phyloP scores from a whole-genome alignment of 495 filamentous ascomycete species.

The Bombardia bombarda region DNA sequence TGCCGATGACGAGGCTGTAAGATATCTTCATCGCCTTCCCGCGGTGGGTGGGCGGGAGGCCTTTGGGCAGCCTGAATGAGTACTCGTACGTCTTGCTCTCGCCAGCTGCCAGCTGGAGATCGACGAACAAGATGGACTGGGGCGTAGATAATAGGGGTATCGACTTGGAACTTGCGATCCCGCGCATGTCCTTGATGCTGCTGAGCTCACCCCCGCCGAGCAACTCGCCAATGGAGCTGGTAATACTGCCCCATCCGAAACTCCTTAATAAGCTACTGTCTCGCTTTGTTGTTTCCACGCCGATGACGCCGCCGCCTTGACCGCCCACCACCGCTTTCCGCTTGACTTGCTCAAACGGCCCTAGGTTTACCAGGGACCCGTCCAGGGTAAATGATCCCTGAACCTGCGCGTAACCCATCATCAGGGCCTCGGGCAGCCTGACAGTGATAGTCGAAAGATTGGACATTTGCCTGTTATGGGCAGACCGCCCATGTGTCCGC shows the following conservation, averaged over 20 bases:
- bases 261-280: slow-evolving; percentile 74
- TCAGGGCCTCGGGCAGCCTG: slow-evolving; percentile 61
- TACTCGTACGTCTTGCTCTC: slow-evolving; percentile 86
- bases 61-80: slow-evolving; percentile 73
- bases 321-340: slow-evolving; percentile 84
- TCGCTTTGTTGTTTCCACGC: slow-evolving; percentile 66
- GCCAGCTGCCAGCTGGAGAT: slow-evolving; percentile 77
- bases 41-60: slow-evolving; percentile 81
- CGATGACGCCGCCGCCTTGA: slow-evolving; percentile 76
- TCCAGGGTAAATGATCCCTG: slow-evolving; percentile 86
- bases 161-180: slow-evolving; percentile 65
- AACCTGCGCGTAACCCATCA: slow-evolving; percentile 99
- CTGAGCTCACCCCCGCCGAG: slow-evolving; percentile 79
- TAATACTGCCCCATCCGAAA: slow-evolving; percentile 82
- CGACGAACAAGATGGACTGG: slow-evolving; percentile 95
- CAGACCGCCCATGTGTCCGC: slow-evolving; percentile 33
- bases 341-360: slow-evolving; percentile 91
- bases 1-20: slow-evolving; percentile 88
- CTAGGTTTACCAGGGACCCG: slow-evolving; percentile 81
- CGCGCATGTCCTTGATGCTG: slow-evolving; percentile 90
- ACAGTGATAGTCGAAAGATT: slow-evolving; percentile 42
- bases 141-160: slow-evolving; percentile 88
- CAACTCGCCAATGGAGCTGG: slow-evolving; percentile 80
- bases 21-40: slow-evolving; percentile 91
- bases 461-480: slow-evolving; percentile 57